Evolutionary conservation across 2,329 filamentous ascomycete genomes (phyloP), one percentile per base, ranked within the genome.

Genomic region (Beauveria bassiana): DNA sequence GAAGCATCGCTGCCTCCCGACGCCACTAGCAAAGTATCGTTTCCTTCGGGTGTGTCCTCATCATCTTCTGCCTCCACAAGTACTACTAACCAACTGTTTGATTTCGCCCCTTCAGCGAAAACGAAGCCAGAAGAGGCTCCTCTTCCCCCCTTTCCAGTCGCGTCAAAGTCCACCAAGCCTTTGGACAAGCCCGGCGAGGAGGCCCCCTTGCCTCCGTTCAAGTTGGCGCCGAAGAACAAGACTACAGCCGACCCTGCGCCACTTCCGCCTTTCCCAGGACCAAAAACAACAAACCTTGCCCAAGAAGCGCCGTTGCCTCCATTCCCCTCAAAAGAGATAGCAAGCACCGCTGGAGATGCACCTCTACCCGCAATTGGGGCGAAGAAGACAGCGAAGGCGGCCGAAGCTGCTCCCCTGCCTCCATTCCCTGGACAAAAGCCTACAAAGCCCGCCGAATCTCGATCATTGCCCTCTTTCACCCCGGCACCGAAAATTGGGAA

Each of bases 21-120:
- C 64, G 72, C 78, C 67, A 81, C 75, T 63, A 82, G 79, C 76
- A 81, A 78, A 74, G 70, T 72, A 64, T 68, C 71, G 61, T 81
- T 76, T 66, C 70, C 74, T 62, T 66, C 79, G 61, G 77, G 75
- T 63, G 77, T 79, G 64, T 77, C 77, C 56, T 77, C 76, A 53
- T 78, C 77, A 58, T 80, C 78, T 62, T 81, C 78, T 62, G 70
- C 72, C 65, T 71, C 70, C 60, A 74, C 76, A 67, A 68, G 69
- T 66, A 59, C 46, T 45, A 49, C 63, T 51, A 66, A 64, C 58
- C 68, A 68, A 65, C 72, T 71, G 63, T 68, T 69, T 64, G 66
- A 64, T 68, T 68, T 64, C 65, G 62, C 66, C 63, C 51, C 63
- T 63, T 66, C 67, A 62, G 70, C 68, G 56, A 65, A 65, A 59